Percentiles rank a stretch among this genome's conserved stretches.
Evolutionary conservation across 192 early-diverging fungal genomes (phyloP).

Genomic region (Podila epicladia): DNA sequence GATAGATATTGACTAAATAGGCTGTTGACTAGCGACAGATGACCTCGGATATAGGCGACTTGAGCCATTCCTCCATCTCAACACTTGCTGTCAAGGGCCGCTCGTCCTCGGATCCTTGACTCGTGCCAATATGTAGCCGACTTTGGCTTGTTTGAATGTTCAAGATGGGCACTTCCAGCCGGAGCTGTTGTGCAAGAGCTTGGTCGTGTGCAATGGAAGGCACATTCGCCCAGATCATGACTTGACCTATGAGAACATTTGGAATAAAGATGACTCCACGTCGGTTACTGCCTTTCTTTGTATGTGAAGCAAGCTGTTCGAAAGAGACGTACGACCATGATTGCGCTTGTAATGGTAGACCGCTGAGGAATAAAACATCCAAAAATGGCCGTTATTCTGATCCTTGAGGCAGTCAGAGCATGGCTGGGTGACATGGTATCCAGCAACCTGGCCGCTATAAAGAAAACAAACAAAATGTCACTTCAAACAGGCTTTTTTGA

Average conservation of each 20-base stretch:
- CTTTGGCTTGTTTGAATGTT: slow-evolving; percentile 13
- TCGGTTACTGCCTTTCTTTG: too few relatives aligned
- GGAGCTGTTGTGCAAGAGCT: slow-evolving; percentile 25
- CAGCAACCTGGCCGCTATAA: slow-evolving; percentile 39
- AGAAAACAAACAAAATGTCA: background rate
- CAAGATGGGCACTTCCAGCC: slow-evolving; percentile 26
- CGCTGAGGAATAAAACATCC: slow-evolving; percentile 53
- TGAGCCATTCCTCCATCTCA: slow-evolving; percentile 49
- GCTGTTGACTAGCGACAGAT: slow-evolving; percentile 16
- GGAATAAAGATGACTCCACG: too few relatives aligned
- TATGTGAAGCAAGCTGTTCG: too few relatives aligned
- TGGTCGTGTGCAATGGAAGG: slow-evolving; percentile 42
- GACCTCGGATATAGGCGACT: slow-evolving; percentile 28
- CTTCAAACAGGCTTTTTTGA: too few relatives aligned
- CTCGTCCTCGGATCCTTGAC: slow-evolving; percentile 3
- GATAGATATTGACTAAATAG: too few relatives aligned
- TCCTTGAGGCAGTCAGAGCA: slow-evolving; percentile 41
- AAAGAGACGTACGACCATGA: slow-evolving; percentile 13
- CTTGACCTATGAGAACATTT: slow-evolving; percentile 17
- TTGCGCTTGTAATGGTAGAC: slow-evolving; percentile 47
- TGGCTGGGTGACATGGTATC: slow-evolving; percentile 52
- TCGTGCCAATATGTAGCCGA: too few relatives aligned
- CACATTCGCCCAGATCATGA: slow-evolving; percentile 43
- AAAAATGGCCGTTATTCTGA: slow-evolving; percentile 50
- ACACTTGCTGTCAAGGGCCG: slow-evolving; percentile 43